phyloP scores from a whole-genome alignment of 768 basidiomycete genomes.

The Ramaria sp. region DNA sequence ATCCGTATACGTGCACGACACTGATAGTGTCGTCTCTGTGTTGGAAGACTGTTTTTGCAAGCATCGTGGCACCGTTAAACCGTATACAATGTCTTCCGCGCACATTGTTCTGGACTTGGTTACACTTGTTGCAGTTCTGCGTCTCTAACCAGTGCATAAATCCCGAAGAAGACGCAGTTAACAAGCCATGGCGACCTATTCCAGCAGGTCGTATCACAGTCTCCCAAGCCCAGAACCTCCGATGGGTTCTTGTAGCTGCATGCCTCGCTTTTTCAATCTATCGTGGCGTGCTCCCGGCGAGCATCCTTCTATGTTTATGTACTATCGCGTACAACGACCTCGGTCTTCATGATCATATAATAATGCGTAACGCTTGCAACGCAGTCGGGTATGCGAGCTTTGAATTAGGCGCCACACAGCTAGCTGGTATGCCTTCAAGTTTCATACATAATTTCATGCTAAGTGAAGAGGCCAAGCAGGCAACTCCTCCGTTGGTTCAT shows the following conservation, averaged over 20 bases:
- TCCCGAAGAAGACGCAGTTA: slow-evolving; percentile 19
- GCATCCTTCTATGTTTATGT: slow-evolving; percentile 5
- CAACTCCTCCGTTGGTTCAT: not conserved
- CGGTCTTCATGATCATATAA: slow-evolving; percentile 3
- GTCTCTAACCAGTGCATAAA: slow-evolving; percentile 22
- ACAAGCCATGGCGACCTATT: slow-evolving; percentile 24
- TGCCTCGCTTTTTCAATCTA: slow-evolving; percentile 18
- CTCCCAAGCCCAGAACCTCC: slow-evolving; percentile 3
- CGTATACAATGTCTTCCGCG: slow-evolving; percentile 1
- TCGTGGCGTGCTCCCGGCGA: slow-evolving; percentile 4
- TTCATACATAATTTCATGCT: not conserved
- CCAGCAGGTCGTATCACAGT: slow-evolving; percentile 20
- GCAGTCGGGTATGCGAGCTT: slow-evolving; percentile 7
- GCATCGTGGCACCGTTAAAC: not conserved
- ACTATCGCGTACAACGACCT: slow-evolving; percentile 7
- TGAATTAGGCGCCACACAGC: slow-evolving; percentile 7
- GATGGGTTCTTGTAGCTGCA: slow-evolving; percentile 10
- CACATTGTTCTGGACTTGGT: slow-evolving; percentile 21
- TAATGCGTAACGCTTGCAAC: slow-evolving; percentile 6
- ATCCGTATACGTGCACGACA: not conserved
- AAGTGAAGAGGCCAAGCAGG: not conserved
- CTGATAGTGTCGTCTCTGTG: not conserved
- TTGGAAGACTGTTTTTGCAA: slow-evolving; percentile 5
- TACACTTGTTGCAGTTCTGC: slow-evolving; percentile 21
- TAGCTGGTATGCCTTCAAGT: not conserved